Evolutionary conservation across 2,329 filamentous ascomycete genomes (phyloP).

Genomic region (Sordariomycetes sp.): DNA sequence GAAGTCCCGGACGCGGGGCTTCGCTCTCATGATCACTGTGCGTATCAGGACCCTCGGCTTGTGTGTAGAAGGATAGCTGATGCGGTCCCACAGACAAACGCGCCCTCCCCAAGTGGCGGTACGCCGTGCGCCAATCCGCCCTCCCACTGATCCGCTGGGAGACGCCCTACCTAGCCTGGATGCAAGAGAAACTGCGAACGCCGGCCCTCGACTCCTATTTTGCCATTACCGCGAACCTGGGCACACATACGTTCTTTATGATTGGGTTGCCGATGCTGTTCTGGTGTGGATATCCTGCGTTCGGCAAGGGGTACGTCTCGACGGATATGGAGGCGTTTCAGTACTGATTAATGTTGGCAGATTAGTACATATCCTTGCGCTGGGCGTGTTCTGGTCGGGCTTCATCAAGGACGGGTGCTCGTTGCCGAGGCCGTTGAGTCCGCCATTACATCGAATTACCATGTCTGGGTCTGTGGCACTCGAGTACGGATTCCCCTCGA

Average conservation of each 20-base stretch:
- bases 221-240: constrained; percentile 89
- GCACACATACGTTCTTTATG: constrained; percentile 99
- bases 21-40: constrained; percentile 72
- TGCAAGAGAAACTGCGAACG: constrained; percentile 73
- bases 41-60: constrained; percentile 10
- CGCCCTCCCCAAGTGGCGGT: constrained; percentile 81
- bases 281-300: constrained; percentile 82
- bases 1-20: constrained; percentile 59
- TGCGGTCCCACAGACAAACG: constrained; percentile 56
- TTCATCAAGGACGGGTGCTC: constrained; percentile 93
- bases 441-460: constrained; percentile 86
- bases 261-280: constrained; percentile 87
- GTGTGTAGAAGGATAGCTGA: background rate
- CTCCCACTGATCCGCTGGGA: constrained; percentile 89
- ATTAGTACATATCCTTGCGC: constrained; percentile 66
- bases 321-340: background rate
- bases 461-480: constrained; percentile 94
- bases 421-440: constrained; percentile 82
- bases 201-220: constrained; percentile 92
- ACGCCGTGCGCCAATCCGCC: constrained; percentile 68
- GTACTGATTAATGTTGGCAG: constrained; percentile 24
- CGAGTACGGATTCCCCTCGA: constrained; percentile 96
- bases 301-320: constrained; percentile 72
- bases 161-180: constrained; percentile 82
- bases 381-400: constrained; percentile 79